Evolutionary conservation across 306 rosid genomes (phyloP), one percentile per base, ranked within the genome.

Genomic region (Trifolium pratense): DNA sequence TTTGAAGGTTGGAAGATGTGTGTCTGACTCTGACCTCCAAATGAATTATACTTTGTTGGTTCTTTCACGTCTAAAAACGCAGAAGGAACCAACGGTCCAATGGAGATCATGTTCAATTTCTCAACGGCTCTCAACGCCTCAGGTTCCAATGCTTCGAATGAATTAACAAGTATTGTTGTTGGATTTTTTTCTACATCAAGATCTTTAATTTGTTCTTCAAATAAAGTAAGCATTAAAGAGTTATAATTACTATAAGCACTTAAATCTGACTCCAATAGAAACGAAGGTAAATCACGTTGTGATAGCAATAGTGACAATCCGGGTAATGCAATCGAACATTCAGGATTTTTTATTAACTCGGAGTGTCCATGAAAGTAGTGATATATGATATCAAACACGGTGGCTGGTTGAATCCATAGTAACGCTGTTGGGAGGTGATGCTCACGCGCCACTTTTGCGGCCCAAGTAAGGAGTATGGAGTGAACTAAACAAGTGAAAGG

Each of bases 21-120:
- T 23, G 16, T 3, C 7, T 90, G 62, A 56, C 4, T 6, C 3
- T 88, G 88, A 5, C 87, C 88, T 0, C 88, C 83, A 43, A 72
- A 79, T 6, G 79, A 68, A 6, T 66, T 73, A 56, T 83, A 90
- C 10, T 78, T 92, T 3, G 65, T 59, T 29, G 42, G 21, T 25
- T 57, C 63, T 25, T 57, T 57, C 9, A 13, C 17, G 18, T 59
- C 21, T 0, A 29, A 29, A 59, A 29, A 59, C 0, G 23, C 78
- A 0, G 85, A 83, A 0, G 89, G 90, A 61, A 86, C 63, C 84
- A 91, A 71, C 39, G 96, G 96, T 7, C 97, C 96, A n/a, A 91
- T 56, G 1, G 84, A 62, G 0, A 86, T 70, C 72, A 79, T 64
- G 10, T 68, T 59, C 37, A 73, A 14, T 1, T 43, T 39, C 4